Evolutionary conservation across 345 rosid genomes (phyloP).

Genomic region (Mallotus nudiflorus): DNA sequence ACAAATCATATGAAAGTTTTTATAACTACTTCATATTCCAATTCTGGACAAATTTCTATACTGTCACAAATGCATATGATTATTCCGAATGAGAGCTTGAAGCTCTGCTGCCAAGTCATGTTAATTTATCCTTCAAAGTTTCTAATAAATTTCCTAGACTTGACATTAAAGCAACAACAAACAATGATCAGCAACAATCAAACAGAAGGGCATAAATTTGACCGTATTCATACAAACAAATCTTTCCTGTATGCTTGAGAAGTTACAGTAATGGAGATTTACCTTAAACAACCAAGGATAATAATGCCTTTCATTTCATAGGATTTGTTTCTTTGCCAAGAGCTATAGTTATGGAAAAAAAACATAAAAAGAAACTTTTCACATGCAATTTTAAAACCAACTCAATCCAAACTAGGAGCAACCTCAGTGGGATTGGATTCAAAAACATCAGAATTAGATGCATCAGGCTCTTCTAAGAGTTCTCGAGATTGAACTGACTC

Average conservation of each 20-base stretch:
- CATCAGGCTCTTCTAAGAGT: slow-evolving; percentile 72
- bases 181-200: background rate
- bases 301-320: slow-evolving; percentile 5
- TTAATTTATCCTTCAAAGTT: no score
- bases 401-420: slow-evolving; percentile 86
- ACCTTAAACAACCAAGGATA: slow-evolving; percentile 23
- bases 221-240: slow-evolving; percentile 7
- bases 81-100: background rate
- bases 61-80: background rate
- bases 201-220: background rate
- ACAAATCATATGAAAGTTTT: background rate
- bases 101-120: no score
- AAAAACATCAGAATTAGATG: slow-evolving; percentile 69
- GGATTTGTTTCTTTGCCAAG: slow-evolving; percentile 4
- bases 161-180: no score
- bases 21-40: background rate
- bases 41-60: background rate
- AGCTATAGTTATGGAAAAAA: background rate
- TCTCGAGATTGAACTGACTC: slow-evolving; percentile 71
- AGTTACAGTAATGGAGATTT: slow-evolving; percentile 17
- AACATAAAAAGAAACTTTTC: slow-evolving; percentile 12
- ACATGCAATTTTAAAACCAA: slow-evolving; percentile 8
- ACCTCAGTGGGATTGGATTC: slow-evolving; percentile 99
- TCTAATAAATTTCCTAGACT: no score
- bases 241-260: slow-evolving; percentile 15